A percentile compares a stretch with the other conserved stretches of the same genome.
Conservation (phyloP, 805 yeast genomes). For the Sugiyamaella americana region DNA sequence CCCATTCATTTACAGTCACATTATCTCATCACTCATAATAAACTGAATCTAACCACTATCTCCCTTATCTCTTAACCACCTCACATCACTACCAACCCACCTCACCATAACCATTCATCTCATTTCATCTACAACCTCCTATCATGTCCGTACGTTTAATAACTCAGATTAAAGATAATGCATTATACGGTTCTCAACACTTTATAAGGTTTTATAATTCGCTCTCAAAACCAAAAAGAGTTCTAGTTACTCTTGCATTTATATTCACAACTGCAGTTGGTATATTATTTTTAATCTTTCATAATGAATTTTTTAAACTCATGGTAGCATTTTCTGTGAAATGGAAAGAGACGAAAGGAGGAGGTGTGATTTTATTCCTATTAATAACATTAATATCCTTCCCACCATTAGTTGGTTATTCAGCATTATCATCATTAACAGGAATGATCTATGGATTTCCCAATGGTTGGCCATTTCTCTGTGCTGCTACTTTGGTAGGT, state of each 20-base stretch:
- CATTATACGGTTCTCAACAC: not conserved
- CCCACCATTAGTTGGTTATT: slow-evolving; percentile 87
- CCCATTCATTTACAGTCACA: too few species aligned
- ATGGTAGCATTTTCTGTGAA: slow-evolving; percentile 28
- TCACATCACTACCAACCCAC: too few species aligned
- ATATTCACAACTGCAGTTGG: slow-evolving; percentile 13
- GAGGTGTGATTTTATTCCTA: slow-evolving; percentile 39
- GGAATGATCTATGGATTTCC: slow-evolving; percentile 84
- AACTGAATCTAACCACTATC: too few species aligned
- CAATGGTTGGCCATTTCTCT: slow-evolving; percentile 71
- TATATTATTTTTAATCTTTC: slow-evolving; percentile 30
- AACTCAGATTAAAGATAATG: slow-evolving; percentile 1
- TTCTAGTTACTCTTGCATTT: slow-evolving; percentile 10
- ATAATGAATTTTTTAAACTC: slow-evolving; percentile 28
- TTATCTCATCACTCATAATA: too few species aligned
- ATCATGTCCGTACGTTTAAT: not conserved
- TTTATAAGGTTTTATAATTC: slow-evolving; percentile 4
- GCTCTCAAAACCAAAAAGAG: slow-evolving; percentile 13
- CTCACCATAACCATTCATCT: too few species aligned
- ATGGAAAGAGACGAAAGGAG: slow-evolving; percentile 30
- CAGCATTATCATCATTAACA: slow-evolving; percentile 54
- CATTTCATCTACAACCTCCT: too few species aligned
- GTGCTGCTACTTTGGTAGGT: slow-evolving; percentile 64
- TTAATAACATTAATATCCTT: slow-evolving; percentile 65
- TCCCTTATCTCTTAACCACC: too few species aligned